Conservation (phyloP, 352 stramenopile genomes). For the Globisporangium spinosum region DNA sequence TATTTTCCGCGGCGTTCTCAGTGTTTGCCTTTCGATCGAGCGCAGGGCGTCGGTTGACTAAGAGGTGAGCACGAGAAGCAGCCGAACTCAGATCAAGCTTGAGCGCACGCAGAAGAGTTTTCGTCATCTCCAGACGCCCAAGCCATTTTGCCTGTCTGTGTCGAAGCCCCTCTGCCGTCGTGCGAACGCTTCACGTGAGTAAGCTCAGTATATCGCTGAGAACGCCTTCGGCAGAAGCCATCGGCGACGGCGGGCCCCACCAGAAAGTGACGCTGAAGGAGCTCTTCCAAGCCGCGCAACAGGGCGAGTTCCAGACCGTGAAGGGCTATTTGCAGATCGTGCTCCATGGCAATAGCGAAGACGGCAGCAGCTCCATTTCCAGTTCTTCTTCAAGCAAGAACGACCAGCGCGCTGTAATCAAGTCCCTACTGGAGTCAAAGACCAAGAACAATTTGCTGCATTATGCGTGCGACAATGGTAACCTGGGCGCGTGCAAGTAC, state of each 20-base stretch:
- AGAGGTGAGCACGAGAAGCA: not conserved
- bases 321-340: slow-evolving; percentile 54
- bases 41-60: slow-evolving; percentile 9
- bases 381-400: not conserved
- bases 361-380: not conserved
- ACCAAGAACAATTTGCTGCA: slow-evolving; percentile 75
- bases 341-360: slow-evolving; percentile 29
- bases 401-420: slow-evolving; percentile 22
- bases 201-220: not conserved
- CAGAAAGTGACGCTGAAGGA: slow-evolving; percentile 48
- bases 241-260: not conserved
- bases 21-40: slow-evolving; percentile 5
- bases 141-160: not conserved
- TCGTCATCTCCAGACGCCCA: not conserved
- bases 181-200: not conserved
- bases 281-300: slow-evolving; percentile 62
- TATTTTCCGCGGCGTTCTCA: not conserved
- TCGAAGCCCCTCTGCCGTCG: not conserved
- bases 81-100: not conserved
- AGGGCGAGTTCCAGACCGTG: slow-evolving; percentile 63
- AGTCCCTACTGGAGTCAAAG: slow-evolving; percentile 52
- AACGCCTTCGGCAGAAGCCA: slow-evolving; percentile 9
- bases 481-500: slow-evolving; percentile 79
- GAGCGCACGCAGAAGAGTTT: not conserved
- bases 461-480: slow-evolving; percentile 80